These are phyloP conservation scores for Pyrenophora seminiperda DNA, from an alignment of 2,329 filamentous ascomycete genomes.

Conservation along the genomic window DNA sequence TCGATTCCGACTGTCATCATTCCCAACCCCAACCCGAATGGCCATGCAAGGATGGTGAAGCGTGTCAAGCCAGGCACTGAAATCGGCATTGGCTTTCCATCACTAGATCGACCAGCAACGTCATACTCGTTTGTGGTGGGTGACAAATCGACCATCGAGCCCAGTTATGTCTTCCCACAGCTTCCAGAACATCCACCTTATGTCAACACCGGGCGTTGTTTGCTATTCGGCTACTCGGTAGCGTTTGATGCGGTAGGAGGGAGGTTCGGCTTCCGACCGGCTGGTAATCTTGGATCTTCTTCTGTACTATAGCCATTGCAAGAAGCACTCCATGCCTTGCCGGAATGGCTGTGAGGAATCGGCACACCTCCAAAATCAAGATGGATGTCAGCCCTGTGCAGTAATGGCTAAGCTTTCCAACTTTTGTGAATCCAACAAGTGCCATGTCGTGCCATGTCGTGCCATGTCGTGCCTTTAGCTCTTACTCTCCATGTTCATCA, in stretches of 20 bases:
- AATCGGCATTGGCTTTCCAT: conserved; percentile 34
- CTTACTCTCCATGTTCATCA: neutral
- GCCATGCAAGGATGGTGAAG: conserved; percentile 32
- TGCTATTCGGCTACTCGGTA: conserved; percentile 40
- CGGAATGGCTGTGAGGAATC: too few species aligned
- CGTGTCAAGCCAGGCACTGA: conserved; percentile 40
- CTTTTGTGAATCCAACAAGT: neutral
- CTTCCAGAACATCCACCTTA: conserved; percentile 30
- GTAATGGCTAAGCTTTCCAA: too few species aligned
- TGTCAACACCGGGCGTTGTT: conserved; percentile 44
- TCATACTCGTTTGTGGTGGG: conserved; percentile 39
- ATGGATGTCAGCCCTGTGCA: too few species aligned
- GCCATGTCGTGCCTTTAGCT: neutral
- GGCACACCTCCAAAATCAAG: too few species aligned
- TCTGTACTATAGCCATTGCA: conserved; percentile 27
- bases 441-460: neutral
- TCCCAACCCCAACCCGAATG: conserved; percentile 38
- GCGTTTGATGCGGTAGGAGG: conserved; percentile 43
- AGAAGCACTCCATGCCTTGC: too few species aligned
- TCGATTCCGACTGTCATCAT: conserved; percentile 38
- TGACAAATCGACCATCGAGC: conserved; percentile 29
- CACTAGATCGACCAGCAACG: conserved; percentile 17
- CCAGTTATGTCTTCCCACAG: conserved; percentile 37
- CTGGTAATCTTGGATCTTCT: conserved; percentile 16
- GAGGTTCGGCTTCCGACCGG: conserved; percentile 40